Base-by-base conservation (phyloP, 495 filamentous ascomycete genomes). In the Lophiostoma macrostomum region DNA sequence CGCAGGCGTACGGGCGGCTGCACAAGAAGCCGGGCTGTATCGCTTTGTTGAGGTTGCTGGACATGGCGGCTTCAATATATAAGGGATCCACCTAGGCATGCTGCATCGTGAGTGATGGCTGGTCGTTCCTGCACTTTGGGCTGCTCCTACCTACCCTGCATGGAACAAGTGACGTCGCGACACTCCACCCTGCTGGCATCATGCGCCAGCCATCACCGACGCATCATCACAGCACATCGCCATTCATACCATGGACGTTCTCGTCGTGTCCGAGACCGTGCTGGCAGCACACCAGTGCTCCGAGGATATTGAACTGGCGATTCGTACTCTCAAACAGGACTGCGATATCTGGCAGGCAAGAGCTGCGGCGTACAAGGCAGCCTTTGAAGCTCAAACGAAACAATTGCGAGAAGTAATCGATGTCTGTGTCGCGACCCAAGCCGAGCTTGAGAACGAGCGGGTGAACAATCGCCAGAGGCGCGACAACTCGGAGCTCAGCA, bases 1-100 rank as follows among this genome's bases (percentile, higher is more conserved):
- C 4, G 76, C 71, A 0, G 69, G 62, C 34, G 84, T 87, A 1
- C 70, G 76, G 44, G 73, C 76, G 55, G 83, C 84, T 3, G 85
- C 86, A 3, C 76, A 83, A 58, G 67, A 74, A 32, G 85, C 82
- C 32, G 85, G 86, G 0, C 70, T 90, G 28, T 91, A 85, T 85
- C 70, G 85, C 27, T 87, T 91, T 57, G 81, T 80, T 36, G 85
- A 89, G 49, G 76, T 79, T 12, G 80, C 85, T 25, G 78, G 78
- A 53, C 78, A 90, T 57, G 78, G 81, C 49, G 81, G 81, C 4
- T 90, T 87, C 67, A 84, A 81, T 65, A 71, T 91, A 20, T 88
- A 64, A 78, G 6, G 18, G n/a, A 27, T 28, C 13, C 11, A 14
- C 14, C n/a, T n/a, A n/a, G n/a, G n/a, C n/a, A n/a, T n/a, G n/a